Evolutionary conservation across 805 yeast genomes (phyloP), one percentile per base, ranked within the genome.

Genomic region (Candida silvatica): DNA sequence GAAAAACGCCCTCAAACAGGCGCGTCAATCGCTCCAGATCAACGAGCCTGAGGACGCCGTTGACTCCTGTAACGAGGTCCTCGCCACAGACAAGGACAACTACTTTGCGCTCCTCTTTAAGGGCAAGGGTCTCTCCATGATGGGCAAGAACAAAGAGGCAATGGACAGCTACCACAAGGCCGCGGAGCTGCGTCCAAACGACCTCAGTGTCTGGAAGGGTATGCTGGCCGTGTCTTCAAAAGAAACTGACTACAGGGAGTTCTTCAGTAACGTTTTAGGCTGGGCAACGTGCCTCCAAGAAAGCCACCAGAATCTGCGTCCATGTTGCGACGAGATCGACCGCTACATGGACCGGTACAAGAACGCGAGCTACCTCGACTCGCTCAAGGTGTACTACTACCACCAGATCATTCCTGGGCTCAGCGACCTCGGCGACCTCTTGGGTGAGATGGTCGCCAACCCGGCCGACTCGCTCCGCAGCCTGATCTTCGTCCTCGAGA

Each of bases 161-260:
- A 42, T 57, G 9, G 43, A 42, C 18, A 53, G 68, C 8, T 80
- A 77, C 46, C 46, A 48, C 20, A 49, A 47, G 16, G 87, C 87
- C 0, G 67, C 74, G 3, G 46, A 52, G 5, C 34, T 77, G 1
- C 69, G 74, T 20, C 67, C 73, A 0, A 61, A 62, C 2, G 73
- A 78, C 34, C 43, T 75, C 2, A 53, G 71, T 18, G 94, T 87
- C 0, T 88, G 92, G 94, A 85, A 83, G 48, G 97, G 97, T 1
- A 64, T 79, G 39, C 58, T 76, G 39, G 68, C 72, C 32, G 54
- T 74, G 1, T 63, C 59, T 8, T 57, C 59, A 36, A 46, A 56
- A 9, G 44, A 46, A 6, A 51, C 61, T 3, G 67, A 72, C 36
- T 61, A 59, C 42, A 47, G 52, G 4, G 37, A 55, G 3, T 77